Conservation (phyloP, 2,329 filamentous ascomycete genomes). For the Alternaria atra region DNA sequence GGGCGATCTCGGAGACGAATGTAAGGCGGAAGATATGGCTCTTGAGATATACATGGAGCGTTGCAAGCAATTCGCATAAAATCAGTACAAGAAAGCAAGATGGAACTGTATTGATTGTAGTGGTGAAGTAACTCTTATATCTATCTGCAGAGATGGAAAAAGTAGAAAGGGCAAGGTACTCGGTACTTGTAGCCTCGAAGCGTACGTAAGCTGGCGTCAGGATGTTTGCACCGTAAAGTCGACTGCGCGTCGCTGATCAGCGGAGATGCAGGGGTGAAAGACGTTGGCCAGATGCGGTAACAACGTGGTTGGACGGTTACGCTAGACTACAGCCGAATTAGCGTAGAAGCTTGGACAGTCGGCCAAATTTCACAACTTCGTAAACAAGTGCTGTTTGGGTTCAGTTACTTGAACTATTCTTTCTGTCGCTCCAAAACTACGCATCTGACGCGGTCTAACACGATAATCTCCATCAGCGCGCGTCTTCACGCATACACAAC, state of each 20-base stretch:
- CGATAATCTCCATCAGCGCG: not conserved
- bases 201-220: conserved; percentile 3
- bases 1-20: not conserved
- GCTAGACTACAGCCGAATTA: conserved; percentile 20
- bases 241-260: conserved; percentile 15
- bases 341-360: conserved; percentile 19
- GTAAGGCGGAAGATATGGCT: not conserved
- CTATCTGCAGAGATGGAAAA: not conserved
- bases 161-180: not conserved
- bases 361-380: conserved; percentile 37
- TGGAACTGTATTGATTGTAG: not conserved
- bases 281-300: conserved; percentile 10
- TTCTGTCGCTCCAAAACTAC: conserved; percentile 18
- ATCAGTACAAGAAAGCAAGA: not conserved
- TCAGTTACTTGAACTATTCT: conserved; percentile 24
- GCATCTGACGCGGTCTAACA: not conserved
- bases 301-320: conserved; percentile 23
- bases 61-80: not conserved
- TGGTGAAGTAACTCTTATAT: not conserved
- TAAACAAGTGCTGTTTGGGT: conserved; percentile 39
- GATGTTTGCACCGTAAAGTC: not conserved
- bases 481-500: conserved; percentile 4
- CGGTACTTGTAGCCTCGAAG: not conserved
- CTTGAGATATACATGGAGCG: not conserved
- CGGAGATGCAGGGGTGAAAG: conserved; percentile 18